A percentile compares a stretch with the other conserved stretches of the same genome.
Evolutionary conservation across 2,329 filamentous ascomycete species (phyloP).

Genomic region (Didymella keratinophila): DNA sequence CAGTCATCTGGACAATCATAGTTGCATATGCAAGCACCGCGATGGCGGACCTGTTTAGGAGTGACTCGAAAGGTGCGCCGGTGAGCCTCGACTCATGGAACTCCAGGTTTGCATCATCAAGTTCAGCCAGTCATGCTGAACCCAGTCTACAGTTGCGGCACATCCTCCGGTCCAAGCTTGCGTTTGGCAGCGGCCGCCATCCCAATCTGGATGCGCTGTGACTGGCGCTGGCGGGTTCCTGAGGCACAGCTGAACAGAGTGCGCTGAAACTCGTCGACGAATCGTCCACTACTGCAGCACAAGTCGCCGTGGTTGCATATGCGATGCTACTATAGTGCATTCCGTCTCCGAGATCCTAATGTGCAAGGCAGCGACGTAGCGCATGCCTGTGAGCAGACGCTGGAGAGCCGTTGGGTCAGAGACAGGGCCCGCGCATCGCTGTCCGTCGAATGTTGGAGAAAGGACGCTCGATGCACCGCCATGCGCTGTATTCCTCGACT

Average conservation of each 20-base stretch:
- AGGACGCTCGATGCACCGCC: constrained; percentile 31
- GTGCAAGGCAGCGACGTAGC: constrained; percentile 25
- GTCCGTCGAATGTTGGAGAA: constrained; percentile 17
- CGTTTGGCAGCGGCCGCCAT: constrained; percentile 37
- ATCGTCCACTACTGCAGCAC: constrained; percentile 13
- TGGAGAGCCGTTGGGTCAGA: constrained; percentile 21
- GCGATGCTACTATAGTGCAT: constrained; percentile 10
- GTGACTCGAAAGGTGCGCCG: constrained; percentile 7
- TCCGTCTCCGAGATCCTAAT: constrained; percentile 10
- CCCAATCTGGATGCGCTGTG: constrained; percentile 22
- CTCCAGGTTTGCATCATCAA: constrained; percentile 2
- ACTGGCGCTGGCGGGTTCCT: constrained; percentile 32
- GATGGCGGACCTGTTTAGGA: not conserved
- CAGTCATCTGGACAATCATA: constrained; percentile 2
- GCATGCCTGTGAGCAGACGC: not conserved
- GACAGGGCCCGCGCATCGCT: constrained; percentile 14
- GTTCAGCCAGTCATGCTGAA: constrained; percentile 20
- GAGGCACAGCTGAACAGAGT: constrained; percentile 29
- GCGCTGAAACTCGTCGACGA: constrained; percentile 15
- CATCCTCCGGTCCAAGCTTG: constrained; percentile 24
- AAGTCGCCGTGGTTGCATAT: constrained; percentile 25
- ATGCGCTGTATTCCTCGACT: constrained; percentile 34
- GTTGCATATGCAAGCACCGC: constrained; percentile 8
- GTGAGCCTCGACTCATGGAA: constrained; percentile 12
- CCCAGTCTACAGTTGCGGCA: constrained; percentile 27